These are phyloP conservation scores for Aspergillus carbonarius DNA, from an alignment of 2,329 filamentous ascomycete genomes.

Conservation along the genomic window DNA sequence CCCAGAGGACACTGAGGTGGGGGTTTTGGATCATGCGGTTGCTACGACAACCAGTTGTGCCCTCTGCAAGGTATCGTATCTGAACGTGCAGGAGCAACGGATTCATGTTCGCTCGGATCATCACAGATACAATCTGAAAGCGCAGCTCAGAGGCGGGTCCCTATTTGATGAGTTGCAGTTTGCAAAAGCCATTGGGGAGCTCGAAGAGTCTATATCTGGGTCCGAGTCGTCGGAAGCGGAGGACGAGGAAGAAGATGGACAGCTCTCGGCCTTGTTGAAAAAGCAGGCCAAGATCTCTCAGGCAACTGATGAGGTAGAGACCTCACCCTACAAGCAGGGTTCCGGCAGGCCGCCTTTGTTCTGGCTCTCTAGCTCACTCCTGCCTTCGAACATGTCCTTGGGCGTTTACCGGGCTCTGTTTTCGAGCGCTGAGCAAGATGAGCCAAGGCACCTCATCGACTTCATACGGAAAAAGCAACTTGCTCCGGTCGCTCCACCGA, in stretches of 20 bases:
- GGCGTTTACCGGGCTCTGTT: conserved; percentile 85
- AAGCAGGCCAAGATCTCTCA: conserved; percentile 72
- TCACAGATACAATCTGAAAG: conserved; percentile 92
- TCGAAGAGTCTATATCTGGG: conserved; percentile 90
- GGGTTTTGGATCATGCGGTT: conserved; percentile 43
- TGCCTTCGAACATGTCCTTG: conserved; percentile 77
- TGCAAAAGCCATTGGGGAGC: conserved; percentile 75
- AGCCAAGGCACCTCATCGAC: conserved; percentile 62
- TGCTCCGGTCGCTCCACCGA: conserved; percentile 53
- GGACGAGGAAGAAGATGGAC: conserved; percentile 58
- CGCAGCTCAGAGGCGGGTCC: conserved; percentile 72
- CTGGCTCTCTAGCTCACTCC: conserved; percentile 76
- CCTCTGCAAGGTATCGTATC: conserved; percentile 72
- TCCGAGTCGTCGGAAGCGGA: conserved; percentile 69
- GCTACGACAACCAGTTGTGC: conserved; percentile 70
- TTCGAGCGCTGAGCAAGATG: conserved; percentile 67
- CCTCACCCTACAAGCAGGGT: conserved; percentile 50
- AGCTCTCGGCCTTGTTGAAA: conserved; percentile 72
- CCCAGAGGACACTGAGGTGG: conserved; percentile 29
- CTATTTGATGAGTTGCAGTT: conserved; percentile 80
- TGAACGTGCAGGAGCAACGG: conserved; percentile 74
- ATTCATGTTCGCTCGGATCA: conserved; percentile 85
- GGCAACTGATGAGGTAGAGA: conserved; percentile 49
- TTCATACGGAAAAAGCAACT: conserved; percentile 76
- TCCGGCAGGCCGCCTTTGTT: conserved; percentile 71